Evolutionary conservation across 371 early-diverging fungal species (phyloP).

Genomic region (Actinomortierella wolfii): DNA sequence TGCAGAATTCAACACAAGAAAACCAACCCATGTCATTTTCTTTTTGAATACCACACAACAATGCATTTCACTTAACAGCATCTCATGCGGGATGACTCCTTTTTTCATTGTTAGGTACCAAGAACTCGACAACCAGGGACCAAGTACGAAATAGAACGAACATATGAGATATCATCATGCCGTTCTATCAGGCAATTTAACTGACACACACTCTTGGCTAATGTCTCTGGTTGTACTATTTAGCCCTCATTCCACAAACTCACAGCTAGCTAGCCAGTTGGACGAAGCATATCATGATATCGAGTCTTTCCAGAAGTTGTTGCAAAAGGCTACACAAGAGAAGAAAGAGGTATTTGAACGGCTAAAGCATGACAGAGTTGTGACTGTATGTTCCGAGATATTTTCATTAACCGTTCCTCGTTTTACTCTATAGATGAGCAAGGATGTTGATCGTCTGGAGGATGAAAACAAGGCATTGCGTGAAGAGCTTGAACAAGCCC

Average conservation of each 20-base stretch:
- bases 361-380: background rate
- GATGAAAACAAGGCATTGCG: constrained; percentile 28
- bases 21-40: too few relatives aligned
- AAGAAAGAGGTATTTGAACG: constrained; percentile 25
- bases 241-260: constrained; percentile 41
- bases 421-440: constrained; percentile 16
- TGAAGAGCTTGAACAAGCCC: constrained; percentile 34
- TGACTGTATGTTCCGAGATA: background rate
- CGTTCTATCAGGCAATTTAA: too few relatives aligned
- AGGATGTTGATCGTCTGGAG: constrained; percentile 22
- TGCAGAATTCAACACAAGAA: too few relatives aligned
- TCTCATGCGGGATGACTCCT: too few relatives aligned
- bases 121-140: too few relatives aligned
- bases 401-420: background rate
- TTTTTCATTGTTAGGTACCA: too few relatives aligned
- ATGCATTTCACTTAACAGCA: too few relatives aligned
- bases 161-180: too few relatives aligned
- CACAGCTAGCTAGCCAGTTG: constrained; percentile 31
- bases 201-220: too few relatives aligned
- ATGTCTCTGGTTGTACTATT: too few relatives aligned
- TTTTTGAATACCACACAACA: too few relatives aligned
- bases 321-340: constrained; percentile 38
- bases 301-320: constrained; percentile 32
- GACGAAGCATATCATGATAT: constrained; percentile 39
- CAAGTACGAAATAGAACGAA: too few relatives aligned